These are phyloP conservation scores for Ceratobasidium sp. DNA, from an alignment of 1,284 basidiomycete genomes.

Conservation along the genomic window DNA sequence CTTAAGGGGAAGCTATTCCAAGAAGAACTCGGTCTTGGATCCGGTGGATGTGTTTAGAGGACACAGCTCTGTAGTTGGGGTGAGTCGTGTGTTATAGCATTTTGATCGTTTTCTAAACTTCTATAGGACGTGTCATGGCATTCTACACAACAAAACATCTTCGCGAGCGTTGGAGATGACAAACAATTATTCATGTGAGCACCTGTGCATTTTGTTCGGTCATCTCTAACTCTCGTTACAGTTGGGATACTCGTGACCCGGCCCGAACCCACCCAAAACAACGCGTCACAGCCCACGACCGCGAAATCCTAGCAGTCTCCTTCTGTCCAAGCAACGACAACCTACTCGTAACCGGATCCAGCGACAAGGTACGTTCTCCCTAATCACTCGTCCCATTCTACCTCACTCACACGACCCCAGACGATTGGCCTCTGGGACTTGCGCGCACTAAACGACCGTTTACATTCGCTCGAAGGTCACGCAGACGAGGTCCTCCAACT, in stretches of 20 bases:
- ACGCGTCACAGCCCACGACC: conserved; percentile 87
- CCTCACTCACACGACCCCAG: conserved; percentile 60
- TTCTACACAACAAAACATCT: conserved; percentile 83
- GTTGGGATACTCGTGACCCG: conserved; percentile 90
- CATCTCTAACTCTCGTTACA: conserved; percentile 57
- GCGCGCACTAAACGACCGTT: conserved; percentile 76
- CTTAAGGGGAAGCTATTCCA: conserved; percentile 75
- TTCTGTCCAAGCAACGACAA: conserved; percentile 89
- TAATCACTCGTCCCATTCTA: conserved; percentile 6
- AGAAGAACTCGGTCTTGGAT: conserved; percentile 81
- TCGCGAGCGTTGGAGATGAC: conserved; percentile 98
- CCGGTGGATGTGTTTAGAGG: conserved; percentile 88
- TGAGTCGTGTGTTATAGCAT: conserved; percentile 60
- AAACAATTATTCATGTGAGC: conserved; percentile 90
- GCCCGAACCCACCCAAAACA: conserved; percentile 74
- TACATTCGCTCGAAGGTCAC: conserved; percentile 95
- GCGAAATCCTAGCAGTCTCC: conserved; percentile 91
- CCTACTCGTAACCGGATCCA: conserved; percentile 92
- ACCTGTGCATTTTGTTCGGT: conserved; percentile 28
- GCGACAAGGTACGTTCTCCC: conserved; percentile 79
- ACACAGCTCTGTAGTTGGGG: conserved; percentile 90
- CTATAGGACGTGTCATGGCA: conserved; percentile 97
- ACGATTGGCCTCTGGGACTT: conserved; percentile 92
- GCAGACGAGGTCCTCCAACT: conserved; percentile 95
- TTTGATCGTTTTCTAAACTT: conserved; percentile 16